Evolutionary conservation across 2,329 filamentous ascomycete genomes (phyloP).

Genomic region (Niveomyces coronatus): DNA sequence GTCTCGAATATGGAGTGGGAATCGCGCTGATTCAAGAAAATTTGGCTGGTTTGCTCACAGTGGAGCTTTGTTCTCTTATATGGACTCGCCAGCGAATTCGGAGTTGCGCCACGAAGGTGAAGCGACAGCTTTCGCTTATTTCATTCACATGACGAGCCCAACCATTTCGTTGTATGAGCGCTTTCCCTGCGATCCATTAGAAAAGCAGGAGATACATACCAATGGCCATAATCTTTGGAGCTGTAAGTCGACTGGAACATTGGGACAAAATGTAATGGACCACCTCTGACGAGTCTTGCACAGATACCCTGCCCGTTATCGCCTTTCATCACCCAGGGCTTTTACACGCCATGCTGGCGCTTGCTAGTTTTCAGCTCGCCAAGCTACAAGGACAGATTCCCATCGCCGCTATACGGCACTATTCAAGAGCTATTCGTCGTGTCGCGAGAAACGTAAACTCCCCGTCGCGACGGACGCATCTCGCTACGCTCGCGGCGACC

Average conservation of each 20-base stretch:
- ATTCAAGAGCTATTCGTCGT: slow-evolving; percentile 72
- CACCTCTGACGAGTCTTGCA: slow-evolving; percentile 2
- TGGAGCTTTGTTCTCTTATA: slow-evolving; percentile 52
- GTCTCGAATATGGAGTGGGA: slow-evolving; percentile 20
- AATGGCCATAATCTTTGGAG: slow-evolving; percentile 57
- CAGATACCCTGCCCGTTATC: slow-evolving; percentile 71
- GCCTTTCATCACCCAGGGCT: slow-evolving; percentile 78
- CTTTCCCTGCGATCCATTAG: slow-evolving; percentile 61
- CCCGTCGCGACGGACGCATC: slow-evolving; percentile 56
- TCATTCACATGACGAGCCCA: slow-evolving; percentile 79
- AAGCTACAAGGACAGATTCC: slow-evolving; percentile 64
- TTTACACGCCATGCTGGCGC: slow-evolving; percentile 79
- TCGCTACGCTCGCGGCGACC: slow-evolving; percentile 79
- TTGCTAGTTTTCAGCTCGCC: slow-evolving; percentile 80
- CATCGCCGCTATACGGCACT: slow-evolving; percentile 82
- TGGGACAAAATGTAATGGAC: too few species aligned
- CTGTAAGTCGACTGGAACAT: slow-evolving; percentile 31
- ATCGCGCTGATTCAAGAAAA: slow-evolving; percentile 27
- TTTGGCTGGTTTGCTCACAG: slow-evolving; percentile 39
- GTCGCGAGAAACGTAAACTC: slow-evolving; percentile 67
- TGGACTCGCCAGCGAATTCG: slow-evolving; percentile 52
- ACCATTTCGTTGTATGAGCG: slow-evolving; percentile 82
- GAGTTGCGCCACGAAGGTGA: slow-evolving; percentile 74
- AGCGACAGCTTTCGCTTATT: slow-evolving; percentile 79
- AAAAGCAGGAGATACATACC: slow-evolving; percentile 43